Evolutionary conservation across 2,329 filamentous ascomycete species (phyloP), one percentile per base, ranked within the genome.

Genomic region (Zymoseptoria brevis): DNA sequence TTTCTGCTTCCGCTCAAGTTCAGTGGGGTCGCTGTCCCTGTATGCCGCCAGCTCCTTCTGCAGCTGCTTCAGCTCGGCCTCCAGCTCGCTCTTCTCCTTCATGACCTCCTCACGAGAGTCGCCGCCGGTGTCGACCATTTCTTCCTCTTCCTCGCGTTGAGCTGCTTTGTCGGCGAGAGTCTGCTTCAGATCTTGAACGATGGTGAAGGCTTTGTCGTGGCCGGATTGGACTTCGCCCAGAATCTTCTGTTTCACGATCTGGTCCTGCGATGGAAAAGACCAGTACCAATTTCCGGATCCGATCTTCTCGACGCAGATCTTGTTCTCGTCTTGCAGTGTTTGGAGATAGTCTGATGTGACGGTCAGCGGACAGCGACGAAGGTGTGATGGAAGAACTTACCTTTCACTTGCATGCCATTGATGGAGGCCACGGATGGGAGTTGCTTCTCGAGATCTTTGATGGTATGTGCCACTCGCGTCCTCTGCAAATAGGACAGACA

Each of bases 211-310:
- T 62, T 76, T 79, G 56, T 71, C 68, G 55, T 72, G 67, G 24
- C 76, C 74, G 16, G 71, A 68, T 41, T 71, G 71, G 0, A 74
- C 74, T 24, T 73, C 72, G 2, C 68, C 69, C 24, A 78, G 68
- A 7, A 68, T 67, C 50, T 61, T 64, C 59, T 81, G 74, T 58
- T 74, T 75, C 19, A 73, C 70, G 53, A 78, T 79, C 68, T 76
- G 80, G 67, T 82, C 82, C 56, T 87, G 83, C 26, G 79, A 83
- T 19, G 74, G 76, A 69, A 87, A 88, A 63, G 79, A 81, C 86
- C 86, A 88, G 74, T 87, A 88, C 85, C 85, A 88, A 70, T 88
- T 88, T 26, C 84, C 85, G 63, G 79, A 85, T 50, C 85, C 86
- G 66, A 88, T 88, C 72, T 87, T 88, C 74, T 88, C 85, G 26